Evolutionary conservation across 139 green algal genomes (phyloP), one percentile per base, ranked within the genome.

Genomic region (Pseudopediastrum boryanum): DNA sequence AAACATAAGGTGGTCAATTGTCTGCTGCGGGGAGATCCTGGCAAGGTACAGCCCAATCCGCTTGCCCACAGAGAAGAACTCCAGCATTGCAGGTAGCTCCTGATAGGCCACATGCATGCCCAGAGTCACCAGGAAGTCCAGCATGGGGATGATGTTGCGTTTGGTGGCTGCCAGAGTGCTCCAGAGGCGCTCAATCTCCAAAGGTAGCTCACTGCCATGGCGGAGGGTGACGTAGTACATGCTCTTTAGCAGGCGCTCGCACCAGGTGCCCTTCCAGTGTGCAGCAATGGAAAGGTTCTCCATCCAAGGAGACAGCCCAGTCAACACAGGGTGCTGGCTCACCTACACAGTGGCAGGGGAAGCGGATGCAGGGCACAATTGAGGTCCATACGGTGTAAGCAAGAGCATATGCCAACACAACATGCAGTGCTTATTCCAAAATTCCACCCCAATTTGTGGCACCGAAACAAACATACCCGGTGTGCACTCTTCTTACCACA

Each of bases 231-330:
- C 90, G 29, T 91, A 92, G 87, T 96, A 98, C 89, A 96, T 83
- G 73, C 74, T 88, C 68, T 94, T 92, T n/a, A 98, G 86, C 73
- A 97, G 85, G 25, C 86, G 79, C 83, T 97, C 93, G 69, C 75
- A 82, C 84, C 90, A 97, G 25, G 85, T 83, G 46, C 86, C 84
- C 73, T 93, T 90, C 90, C 91, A 96, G 33, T 92, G 83, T 2
- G 89, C 81, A 0, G 77, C 74, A 33, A 98, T 89, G 70, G 82
- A 89, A 16, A 98, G 81, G 80, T 94, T 93, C 42, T 95, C 87
- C 80, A 98, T 92, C 95, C 95, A 98, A 23, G 95, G 93, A 27
- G 88, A 85, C 48, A 98, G 88, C 74, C 87, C 92, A 31, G 85
- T 85, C 58, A 98, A 87, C 61, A 94, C 87, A 10, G 86, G 86